Conservation (phyloP, 1,139 yeast species). For the Pichia sp. region DNA sequence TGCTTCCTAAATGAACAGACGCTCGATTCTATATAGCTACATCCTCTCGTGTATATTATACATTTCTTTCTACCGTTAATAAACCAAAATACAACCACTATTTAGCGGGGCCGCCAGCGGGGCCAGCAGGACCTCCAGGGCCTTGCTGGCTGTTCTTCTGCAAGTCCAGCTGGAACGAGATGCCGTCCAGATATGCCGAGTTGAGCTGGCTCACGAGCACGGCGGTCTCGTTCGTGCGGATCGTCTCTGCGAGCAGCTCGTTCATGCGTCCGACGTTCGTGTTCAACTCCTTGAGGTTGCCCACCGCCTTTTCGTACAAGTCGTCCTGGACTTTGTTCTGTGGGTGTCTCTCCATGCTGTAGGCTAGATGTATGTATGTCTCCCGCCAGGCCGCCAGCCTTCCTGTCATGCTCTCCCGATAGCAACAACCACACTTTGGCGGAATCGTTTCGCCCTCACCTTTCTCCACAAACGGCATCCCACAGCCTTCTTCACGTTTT, state of each 20-base stretch:
- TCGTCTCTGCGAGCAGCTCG: constrained; percentile 53
- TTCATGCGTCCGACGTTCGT: constrained; percentile 41
- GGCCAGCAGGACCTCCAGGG: neutral
- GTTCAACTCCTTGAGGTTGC: constrained; percentile 45
- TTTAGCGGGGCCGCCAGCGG: neutral
- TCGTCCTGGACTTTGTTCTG: constrained; percentile 85
- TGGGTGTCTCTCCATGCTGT: constrained; percentile 47
- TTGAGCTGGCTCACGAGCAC: constrained; percentile 68
- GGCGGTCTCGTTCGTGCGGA: constrained; percentile 62
- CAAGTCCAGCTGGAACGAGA: constrained; percentile 16
- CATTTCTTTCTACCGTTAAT: neutral
- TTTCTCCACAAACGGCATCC: neutral
- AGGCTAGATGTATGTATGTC: neutral
- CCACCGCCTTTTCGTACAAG: constrained; percentile 68
- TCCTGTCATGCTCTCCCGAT: neutral
- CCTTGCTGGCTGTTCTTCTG: constrained; percentile 1
- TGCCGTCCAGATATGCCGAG: constrained; percentile 11
- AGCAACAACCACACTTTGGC: neutral
- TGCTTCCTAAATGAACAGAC: constrained; percentile 71
- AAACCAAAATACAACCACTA: neutral
- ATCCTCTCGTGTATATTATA: constrained; percentile 3
- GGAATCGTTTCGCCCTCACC: neutral
- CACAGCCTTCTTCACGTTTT: neutral
- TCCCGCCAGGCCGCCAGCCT: neutral
- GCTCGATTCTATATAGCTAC: neutral